These are phyloP conservation scores for Aspergillus latus DNA, from an alignment of 2,329 filamentous ascomycete species.

Conservation along the genomic window DNA sequence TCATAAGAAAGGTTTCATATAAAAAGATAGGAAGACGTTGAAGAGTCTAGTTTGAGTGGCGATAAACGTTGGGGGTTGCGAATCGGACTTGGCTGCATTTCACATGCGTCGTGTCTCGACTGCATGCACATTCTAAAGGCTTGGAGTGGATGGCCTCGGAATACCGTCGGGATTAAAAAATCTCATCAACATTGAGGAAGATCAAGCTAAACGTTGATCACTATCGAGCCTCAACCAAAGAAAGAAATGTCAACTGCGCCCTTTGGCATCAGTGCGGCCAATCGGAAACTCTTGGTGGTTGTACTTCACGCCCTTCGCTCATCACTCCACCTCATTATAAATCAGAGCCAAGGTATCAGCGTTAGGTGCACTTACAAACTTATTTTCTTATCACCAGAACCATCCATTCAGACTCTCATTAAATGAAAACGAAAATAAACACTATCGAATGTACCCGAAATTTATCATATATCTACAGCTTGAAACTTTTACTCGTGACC, in stretches of 20 bases:
- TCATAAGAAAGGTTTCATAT: slow-evolving; percentile 1
- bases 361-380: neutral
- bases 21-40: neutral
- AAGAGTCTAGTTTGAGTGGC: neutral
- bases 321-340: neutral
- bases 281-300: neutral
- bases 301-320: neutral
- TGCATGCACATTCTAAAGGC: neutral
- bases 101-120: slow-evolving; percentile 8
- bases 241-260: too few species aligned
- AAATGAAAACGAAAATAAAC: neutral
- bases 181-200: neutral
- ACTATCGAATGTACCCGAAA: neutral
- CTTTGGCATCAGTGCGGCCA: neutral
- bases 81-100: slow-evolving; percentile 3
- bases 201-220: too few species aligned
- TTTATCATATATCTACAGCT: slow-evolving; percentile 2
- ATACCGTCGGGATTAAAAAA: neutral
- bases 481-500: neutral
- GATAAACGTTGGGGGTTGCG: neutral
- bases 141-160: neutral
- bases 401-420: too few species aligned
- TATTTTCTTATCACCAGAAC: neutral
- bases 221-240: too few species aligned
- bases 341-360: neutral